Evolutionary conservation across 192 early-diverging fungal species (phyloP).

Genomic region (Dissophora ornata): DNA sequence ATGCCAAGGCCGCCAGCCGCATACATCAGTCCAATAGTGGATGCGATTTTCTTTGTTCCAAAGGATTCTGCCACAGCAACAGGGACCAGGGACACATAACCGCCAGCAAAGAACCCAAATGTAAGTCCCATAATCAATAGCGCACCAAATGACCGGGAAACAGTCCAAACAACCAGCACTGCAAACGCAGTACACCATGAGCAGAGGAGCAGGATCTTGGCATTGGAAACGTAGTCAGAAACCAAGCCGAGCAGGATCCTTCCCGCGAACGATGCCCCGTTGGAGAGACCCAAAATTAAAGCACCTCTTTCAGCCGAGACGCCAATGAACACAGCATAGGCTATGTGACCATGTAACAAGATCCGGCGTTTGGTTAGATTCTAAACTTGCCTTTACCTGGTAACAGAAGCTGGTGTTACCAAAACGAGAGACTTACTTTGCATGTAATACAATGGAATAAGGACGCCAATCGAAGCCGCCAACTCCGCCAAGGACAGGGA

Average conservation of each 20-base stretch:
- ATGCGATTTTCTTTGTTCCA: slow-evolving; percentile 56
- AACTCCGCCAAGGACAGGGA: slow-evolving; percentile 46
- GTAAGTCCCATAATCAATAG: slow-evolving; percentile 49
- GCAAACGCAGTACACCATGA: slow-evolving; percentile 35
- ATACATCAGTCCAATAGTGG: slow-evolving; percentile 57
- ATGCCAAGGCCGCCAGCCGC: slow-evolving; percentile 54
- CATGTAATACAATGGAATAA: slow-evolving; percentile 62
- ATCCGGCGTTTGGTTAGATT: too few relatives aligned
- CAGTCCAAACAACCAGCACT: slow-evolving; percentile 38
- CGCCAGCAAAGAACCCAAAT: slow-evolving; percentile 64
- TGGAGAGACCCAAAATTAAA: slow-evolving; percentile 71
- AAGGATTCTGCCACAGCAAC: slow-evolving; percentile 51
- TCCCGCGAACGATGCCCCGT: slow-evolving; percentile 72
- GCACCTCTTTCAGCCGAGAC: slow-evolving; percentile 67
- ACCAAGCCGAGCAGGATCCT: slow-evolving; percentile 70
- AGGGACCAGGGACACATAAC: slow-evolving; percentile 55
- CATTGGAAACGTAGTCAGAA: slow-evolving; percentile 62
- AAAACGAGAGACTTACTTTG: slow-evolving; percentile 32
- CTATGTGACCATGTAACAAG: slow-evolving; percentile 26
- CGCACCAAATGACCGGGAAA: slow-evolving; percentile 21
- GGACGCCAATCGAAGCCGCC: slow-evolving; percentile 54
- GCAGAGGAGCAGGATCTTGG: slow-evolving; percentile 21
- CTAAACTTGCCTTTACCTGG: too few relatives aligned
- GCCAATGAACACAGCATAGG: slow-evolving; percentile 68
- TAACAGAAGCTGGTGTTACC: too few relatives aligned